Evolutionary conservation across 2,329 filamentous ascomycete genomes (phyloP).

Genomic region (Apiospora saccharicola): DNA sequence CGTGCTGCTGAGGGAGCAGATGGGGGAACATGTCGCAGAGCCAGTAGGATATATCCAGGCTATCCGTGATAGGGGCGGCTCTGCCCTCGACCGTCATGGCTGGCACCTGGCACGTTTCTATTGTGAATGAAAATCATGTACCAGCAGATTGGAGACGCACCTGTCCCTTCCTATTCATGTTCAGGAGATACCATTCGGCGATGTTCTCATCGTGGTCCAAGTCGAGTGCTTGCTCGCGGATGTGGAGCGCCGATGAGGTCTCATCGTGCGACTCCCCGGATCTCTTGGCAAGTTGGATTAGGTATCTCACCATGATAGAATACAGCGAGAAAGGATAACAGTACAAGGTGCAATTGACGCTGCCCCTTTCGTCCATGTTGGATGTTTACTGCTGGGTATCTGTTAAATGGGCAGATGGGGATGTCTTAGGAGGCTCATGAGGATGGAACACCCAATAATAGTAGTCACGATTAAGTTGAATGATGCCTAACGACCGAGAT

Average conservation of each 20-base stretch:
- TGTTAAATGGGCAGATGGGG: neutral
- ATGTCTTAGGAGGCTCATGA: neutral
- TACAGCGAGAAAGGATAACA: constrained; percentile 27
- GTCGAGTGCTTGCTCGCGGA: constrained; percentile 18
- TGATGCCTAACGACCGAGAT: neutral
- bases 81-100: constrained; percentile 8
- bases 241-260: neutral
- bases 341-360: constrained; percentile 19
- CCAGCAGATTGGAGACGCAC: neutral
- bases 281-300: neutral
- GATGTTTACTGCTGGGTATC: neutral
- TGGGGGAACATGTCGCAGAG: constrained; percentile 22
- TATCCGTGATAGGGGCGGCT: constrained; percentile 22
- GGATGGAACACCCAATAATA: neutral
- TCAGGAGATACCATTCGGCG: constrained; percentile 22
- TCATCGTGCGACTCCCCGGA: neutral
- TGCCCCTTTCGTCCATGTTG: neutral
- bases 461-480: neutral
- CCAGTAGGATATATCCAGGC: constrained; percentile 27
- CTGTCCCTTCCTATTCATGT: constrained; percentile 26
- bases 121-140: neutral
- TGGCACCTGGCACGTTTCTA: constrained; percentile 7
- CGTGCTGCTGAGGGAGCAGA: neutral
- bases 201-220: constrained; percentile 24
- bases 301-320: constrained; percentile 26